A percentile compares a stretch with the other conserved stretches of the same genome.
phyloP scores from a whole-genome alignment of 78 protist species.

The Dictyostelium brefeldianum region DNA sequence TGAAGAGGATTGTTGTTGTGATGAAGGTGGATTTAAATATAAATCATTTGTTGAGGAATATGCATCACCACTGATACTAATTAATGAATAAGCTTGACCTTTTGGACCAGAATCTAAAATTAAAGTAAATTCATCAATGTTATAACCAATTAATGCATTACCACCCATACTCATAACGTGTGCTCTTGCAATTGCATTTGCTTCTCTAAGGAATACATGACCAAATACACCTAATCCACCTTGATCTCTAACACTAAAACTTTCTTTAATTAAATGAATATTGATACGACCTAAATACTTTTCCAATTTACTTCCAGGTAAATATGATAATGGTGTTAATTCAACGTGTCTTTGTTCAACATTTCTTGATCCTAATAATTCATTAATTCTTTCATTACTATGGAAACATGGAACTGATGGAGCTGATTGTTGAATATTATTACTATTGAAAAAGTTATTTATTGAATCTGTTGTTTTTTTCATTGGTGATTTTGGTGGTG shows the following conservation, averaged over 20 bases:
- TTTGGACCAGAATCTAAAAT: constrained; percentile 76
- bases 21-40: background rate
- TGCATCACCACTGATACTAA: constrained; percentile 80
- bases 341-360: constrained; percentile 53
- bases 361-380: constrained; percentile 2
- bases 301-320: constrained; percentile 42
- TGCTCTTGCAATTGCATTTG: constrained; percentile 74
- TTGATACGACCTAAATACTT: constrained; percentile 80
- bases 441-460: background rate
- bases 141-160: constrained; percentile 80
- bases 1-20: background rate
- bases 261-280: constrained; percentile 84
- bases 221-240: constrained; percentile 87
- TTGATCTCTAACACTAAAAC: constrained; percentile 71
- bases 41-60: constrained; percentile 8
- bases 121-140: constrained; percentile 62
- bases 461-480: constrained; percentile 47
- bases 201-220: constrained; percentile 83
- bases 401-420: background rate
- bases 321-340: constrained; percentile 79
- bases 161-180: constrained; percentile 83
- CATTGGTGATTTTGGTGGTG: constrained; percentile 78
- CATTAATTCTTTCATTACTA: constrained; percentile 27
- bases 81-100: constrained; percentile 79
- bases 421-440: background rate